phyloP scores from a whole-genome alignment of 2,329 filamentous ascomycete species.

The Clarireedia paspali region DNA sequence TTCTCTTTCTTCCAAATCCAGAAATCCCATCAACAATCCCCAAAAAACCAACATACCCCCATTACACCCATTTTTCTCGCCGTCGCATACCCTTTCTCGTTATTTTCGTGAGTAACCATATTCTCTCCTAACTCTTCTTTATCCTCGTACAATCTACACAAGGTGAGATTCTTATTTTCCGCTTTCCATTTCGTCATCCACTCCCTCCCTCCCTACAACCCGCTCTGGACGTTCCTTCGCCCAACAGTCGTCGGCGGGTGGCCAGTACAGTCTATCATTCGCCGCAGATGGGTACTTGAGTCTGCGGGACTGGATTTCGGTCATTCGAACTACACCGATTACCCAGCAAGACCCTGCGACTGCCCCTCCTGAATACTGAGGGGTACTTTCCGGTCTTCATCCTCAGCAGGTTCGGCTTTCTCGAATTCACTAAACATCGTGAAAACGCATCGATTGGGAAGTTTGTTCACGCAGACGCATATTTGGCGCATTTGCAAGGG shows the following conservation, averaged over 20 bases:
- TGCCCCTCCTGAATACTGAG: constrained; percentile 24
- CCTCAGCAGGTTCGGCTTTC: background rate
- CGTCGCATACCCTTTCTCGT: constrained; percentile 5
- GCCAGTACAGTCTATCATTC: background rate
- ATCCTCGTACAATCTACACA: background rate
- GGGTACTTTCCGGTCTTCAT: constrained; percentile 16
- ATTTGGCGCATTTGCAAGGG: constrained; percentile 6
- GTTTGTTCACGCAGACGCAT: background rate
- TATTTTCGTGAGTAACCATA: constrained; percentile 1
- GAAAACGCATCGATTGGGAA: constrained; percentile 1
- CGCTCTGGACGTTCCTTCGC: background rate
- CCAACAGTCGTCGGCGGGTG: background rate
- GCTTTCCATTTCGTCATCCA: constrained; percentile 1
- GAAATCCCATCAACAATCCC: constrained; percentile 1
- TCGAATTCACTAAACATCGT: background rate
- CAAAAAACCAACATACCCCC: constrained; percentile 1
- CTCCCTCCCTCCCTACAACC: constrained; percentile 6
- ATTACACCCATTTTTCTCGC: background rate
- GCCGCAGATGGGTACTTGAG: background rate
- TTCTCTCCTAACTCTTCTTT: background rate
- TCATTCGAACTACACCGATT: background rate
- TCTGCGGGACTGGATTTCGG: background rate
- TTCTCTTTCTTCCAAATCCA: constrained; percentile 3
- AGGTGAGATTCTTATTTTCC: constrained; percentile 7
- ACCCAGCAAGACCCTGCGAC: constrained; percentile 11